Conservation (phyloP, 2,329 filamentous ascomycete genomes). For the Aspergillus sp. region DNA sequence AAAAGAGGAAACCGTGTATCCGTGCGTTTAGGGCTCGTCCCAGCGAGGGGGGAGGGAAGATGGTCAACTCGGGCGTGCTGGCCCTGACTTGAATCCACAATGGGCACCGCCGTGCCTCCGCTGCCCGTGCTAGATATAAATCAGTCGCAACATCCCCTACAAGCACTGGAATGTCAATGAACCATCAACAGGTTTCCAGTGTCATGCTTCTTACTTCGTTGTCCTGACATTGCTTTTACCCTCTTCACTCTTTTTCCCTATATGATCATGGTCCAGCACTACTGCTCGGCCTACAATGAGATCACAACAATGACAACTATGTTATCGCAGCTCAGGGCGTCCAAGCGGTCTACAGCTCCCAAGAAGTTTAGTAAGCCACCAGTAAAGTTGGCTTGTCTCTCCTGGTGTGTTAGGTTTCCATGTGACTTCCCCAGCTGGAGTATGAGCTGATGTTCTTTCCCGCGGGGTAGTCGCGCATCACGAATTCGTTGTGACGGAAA, state of each 20-base stretch:
- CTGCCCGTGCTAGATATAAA: background rate
- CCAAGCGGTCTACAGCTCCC: constrained; percentile 30
- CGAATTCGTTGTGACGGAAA: constrained; percentile 45
- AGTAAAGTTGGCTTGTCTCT: constrained; percentile 44
- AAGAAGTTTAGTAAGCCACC: constrained; percentile 46
- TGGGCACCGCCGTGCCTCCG: background rate
- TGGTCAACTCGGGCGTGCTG: background rate
- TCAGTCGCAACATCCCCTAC: background rate
- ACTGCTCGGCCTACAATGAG: constrained; percentile 6
- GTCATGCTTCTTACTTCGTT: background rate
- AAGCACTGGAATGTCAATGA: background rate
- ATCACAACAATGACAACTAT: constrained; percentile 15
- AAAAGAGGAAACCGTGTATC: background rate
- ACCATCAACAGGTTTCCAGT: background rate
- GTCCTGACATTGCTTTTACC: background rate
- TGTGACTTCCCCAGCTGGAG: too few species aligned
- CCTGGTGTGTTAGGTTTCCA: constrained; percentile 28
- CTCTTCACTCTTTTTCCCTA: background rate
- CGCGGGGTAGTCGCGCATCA: constrained; percentile 35
- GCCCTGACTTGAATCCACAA: background rate
- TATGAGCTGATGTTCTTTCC: background rate
- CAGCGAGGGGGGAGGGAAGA: background rate
- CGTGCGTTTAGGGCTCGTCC: background rate
- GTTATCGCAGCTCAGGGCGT: constrained; percentile 18
- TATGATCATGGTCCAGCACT: background rate